These are phyloP conservation scores for Megacollybia marginata DNA, from an alignment of 768 basidiomycete genomes.

Conservation along the genomic window DNA sequence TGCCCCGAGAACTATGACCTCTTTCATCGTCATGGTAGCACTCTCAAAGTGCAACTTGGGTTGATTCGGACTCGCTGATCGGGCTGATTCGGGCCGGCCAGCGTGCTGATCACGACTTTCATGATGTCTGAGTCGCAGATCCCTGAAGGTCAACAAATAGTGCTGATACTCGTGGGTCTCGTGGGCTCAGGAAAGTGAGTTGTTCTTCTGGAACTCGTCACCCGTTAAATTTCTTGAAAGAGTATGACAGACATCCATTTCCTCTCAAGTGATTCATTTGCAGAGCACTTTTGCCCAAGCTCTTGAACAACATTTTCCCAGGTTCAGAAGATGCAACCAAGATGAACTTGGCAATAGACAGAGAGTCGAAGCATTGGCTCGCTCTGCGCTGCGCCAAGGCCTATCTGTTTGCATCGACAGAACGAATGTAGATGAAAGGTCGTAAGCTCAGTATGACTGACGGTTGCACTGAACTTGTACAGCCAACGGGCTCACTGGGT, in stretches of 20 bases:
- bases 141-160: slow-evolving; percentile 31
- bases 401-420: slow-evolving; percentile 74
- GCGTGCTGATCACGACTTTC: no score
- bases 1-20: no score
- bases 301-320: slow-evolving; percentile 52
- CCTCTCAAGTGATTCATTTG: no score
- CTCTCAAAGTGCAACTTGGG: no score
- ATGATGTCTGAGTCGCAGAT: neutral
- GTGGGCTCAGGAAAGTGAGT: slow-evolving; percentile 48
- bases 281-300: slow-evolving; percentile 67
- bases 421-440: slow-evolving; percentile 58
- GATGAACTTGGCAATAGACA: slow-evolving; percentile 69
- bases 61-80: neutral
- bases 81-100: neutral
- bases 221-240: no score
- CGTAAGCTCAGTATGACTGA: slow-evolving; percentile 32
- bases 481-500: slow-evolving; percentile 75
- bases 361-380: slow-evolving; percentile 54
- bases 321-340: slow-evolving; percentile 68
- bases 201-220: slow-evolving; percentile 6
- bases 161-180: slow-evolving; percentile 68
- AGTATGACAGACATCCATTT: no score
- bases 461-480: slow-evolving; percentile 2
- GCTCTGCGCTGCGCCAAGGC: slow-evolving; percentile 45
- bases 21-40: no score